Evolutionary conservation across 768 basidiomycete genomes (phyloP).

Genomic region (Lentinula edodes): DNA sequence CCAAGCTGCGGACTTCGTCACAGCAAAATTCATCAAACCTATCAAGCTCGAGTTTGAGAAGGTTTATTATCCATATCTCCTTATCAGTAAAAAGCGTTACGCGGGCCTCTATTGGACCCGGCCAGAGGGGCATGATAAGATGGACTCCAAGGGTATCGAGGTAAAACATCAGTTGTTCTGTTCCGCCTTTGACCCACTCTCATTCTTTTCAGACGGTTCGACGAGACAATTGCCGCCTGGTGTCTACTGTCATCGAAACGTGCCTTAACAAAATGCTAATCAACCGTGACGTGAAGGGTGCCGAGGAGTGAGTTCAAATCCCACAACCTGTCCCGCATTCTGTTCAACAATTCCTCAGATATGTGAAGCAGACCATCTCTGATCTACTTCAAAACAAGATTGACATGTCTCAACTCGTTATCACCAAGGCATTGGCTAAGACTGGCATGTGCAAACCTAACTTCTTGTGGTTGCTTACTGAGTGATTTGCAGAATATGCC

Average conservation of each 20-base stretch:
- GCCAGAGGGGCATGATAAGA: conserved; percentile 94
- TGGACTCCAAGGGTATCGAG: conserved; percentile 99
- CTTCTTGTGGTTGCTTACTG: neutral
- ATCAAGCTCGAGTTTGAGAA: conserved; percentile 99
- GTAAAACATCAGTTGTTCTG: conserved; percentile 33
- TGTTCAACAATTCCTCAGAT: conserved; percentile 39
- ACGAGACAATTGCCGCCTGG: conserved; percentile 96
- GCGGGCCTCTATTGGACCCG: conserved; percentile 98
- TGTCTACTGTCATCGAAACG: conserved; percentile 96
- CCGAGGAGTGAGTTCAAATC: conserved; percentile 68
- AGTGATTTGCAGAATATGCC: conserved; percentile 62
- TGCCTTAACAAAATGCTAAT: conserved; percentile 98
- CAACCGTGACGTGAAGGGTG: conserved; percentile 88
- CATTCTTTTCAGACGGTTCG: conserved; percentile 73
- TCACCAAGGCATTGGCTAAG: conserved; percentile 95
- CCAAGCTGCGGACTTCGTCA: conserved; percentile 90
- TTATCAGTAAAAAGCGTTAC: conserved; percentile 98
- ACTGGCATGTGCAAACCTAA: conserved; percentile 40
- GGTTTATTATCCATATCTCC: conserved; percentile 95
- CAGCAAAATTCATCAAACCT: conserved; percentile 85
- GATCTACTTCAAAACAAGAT: conserved; percentile 95
- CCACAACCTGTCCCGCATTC: neutral
- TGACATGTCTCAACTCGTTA: conserved; percentile 98
- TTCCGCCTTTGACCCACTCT: neutral
- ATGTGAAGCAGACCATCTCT: conserved; percentile 88